Evolutionary conservation across 768 basidiomycete genomes (phyloP), one percentile per base, ranked within the genome.

Genomic region (Leucocoprinus birnbaumii): DNA sequence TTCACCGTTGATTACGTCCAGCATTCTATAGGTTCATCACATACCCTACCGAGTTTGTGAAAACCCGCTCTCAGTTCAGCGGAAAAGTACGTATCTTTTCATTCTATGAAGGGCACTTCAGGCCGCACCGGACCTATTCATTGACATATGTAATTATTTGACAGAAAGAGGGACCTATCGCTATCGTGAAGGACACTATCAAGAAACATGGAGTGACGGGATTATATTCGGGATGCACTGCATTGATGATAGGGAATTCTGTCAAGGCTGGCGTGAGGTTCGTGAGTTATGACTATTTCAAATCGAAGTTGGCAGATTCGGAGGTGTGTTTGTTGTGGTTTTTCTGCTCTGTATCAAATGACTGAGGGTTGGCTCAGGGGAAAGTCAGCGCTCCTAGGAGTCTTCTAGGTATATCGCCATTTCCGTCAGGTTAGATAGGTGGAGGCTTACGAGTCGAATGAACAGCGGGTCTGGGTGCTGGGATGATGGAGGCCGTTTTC

Each of bases 251-350:
- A 13, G 97, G 96, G 11, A 98, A 98, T 68, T 81, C 95, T 0
- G 66, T 84, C 61, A 99, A 99, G 75, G 97, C 97, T 1, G 97
- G 95, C 3, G 95, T 99, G 35, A 80, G 97, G 41, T 99, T 99
- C 69, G 82, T 97, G 54, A 89, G 86, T 61, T 99, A 99, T 71
- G 95, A 98, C 66, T 80, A 87, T 66, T 95, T 94, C 75, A 98
- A 98, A 73, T 71, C 76, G 25, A 69, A 85, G 63, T 68, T 99
- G 43, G 90, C 89, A 42, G 94, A 98, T 68, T 64, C 84, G 5
- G 78, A 98, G 76, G 95, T 94, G 63, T 63, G 78, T 31, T 31
- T 31, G 65, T 9, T 31, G 21, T 7, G 16, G 22, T 19, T 18
- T 1, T 37, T 56, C 19, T 49, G 42, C n/a, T 14, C 55, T 27